Base-by-base conservation (phyloP, 306 rosid genomes). In the Hippophae rhamnoides region DNA sequence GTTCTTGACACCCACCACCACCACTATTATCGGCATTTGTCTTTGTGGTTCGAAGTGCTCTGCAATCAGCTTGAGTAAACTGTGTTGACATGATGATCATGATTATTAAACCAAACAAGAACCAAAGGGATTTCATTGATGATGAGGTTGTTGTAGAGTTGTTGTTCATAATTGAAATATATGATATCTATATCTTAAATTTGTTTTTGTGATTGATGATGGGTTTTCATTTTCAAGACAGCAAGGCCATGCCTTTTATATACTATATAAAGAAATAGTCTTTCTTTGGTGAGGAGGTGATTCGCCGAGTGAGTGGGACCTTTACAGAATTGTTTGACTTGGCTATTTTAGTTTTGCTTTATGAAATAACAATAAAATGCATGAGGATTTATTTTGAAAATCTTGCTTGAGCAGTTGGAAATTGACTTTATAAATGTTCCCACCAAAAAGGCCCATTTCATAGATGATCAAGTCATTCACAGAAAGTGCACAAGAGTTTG, bases 1-100 rank as follows among this genome's bases (percentile, higher is more conserved):
- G 59, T 56, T 61, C 38, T 31, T 31, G 67, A 54, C 74, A 68
- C 25, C 72, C 72, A 1, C 40, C 68, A 5, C 47, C 13, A 9
- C 18, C 63, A 13, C 41, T 8, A 31, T 46, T 8, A 60, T 31
- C 23, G 10, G 8, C 23, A 18, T 18, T 40, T 13, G 43, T 41
- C 10, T 44, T 8, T 13, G 53, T 49, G 3, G 80, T n/a, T 60
- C 65, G 74, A 51, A 90, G 82, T 55, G 73, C 70, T 65, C 96
- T 63, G 70, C 87, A 65, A 40, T 84, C 89, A 12, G 75, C 96
- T 18, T 50, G 47, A n/a, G 68, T 27, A 13, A 78, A 57, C 61
- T 77, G 77, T 1, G 69, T 52, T 1, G 77, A 77, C 53, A 74
- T 18, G 53, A 81, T 63, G 56, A 87, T 8, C 57, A 81, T 53